phyloP scores from a whole-genome alignment of 495 filamentous ascomycete genomes.

The Xanthoparmelia taractica region DNA sequence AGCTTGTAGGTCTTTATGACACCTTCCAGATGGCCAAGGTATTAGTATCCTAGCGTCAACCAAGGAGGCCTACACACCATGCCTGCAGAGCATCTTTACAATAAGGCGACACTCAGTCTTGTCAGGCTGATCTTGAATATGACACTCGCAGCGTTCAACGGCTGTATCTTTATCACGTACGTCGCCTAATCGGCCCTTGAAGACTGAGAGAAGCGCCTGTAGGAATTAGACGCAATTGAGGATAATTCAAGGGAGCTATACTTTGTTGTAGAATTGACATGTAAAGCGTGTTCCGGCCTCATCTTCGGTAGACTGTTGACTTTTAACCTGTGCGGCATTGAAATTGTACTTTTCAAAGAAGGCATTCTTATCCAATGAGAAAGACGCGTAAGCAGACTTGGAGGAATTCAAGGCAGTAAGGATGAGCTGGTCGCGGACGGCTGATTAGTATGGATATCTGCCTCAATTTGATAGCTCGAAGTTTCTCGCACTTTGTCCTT shows the following conservation, averaged over 20 bases:
- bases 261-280: constrained; percentile 69
- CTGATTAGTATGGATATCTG: constrained; percentile 15
- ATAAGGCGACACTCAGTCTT: constrained; percentile 70
- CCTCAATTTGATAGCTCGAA: not conserved
- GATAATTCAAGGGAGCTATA: constrained; percentile 23
- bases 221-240: constrained; percentile 3
- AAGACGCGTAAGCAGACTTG: constrained; percentile 84
- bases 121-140: constrained; percentile 63
- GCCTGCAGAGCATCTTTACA: constrained; percentile 74
- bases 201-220: constrained; percentile 66
- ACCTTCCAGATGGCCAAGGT: constrained; percentile 35
- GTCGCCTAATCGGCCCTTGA: constrained; percentile 56
- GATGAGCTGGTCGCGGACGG: constrained; percentile 49
- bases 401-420: constrained; percentile 84
- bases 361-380: constrained; percentile 58
- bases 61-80: constrained; percentile 45
- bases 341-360: constrained; percentile 81
- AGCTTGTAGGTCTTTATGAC: constrained; percentile 88
- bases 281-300: constrained; percentile 52
- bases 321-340: constrained; percentile 31
- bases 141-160: constrained; percentile 81
- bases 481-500: constrained; percentile 51
- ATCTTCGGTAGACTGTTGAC: constrained; percentile 22
- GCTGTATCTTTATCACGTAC: constrained; percentile 62
- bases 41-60: not conserved